Evolutionary conservation across 1,139 yeast species (phyloP), one percentile per base, ranked within the genome.

Genomic region (Nadsonia commutata): DNA sequence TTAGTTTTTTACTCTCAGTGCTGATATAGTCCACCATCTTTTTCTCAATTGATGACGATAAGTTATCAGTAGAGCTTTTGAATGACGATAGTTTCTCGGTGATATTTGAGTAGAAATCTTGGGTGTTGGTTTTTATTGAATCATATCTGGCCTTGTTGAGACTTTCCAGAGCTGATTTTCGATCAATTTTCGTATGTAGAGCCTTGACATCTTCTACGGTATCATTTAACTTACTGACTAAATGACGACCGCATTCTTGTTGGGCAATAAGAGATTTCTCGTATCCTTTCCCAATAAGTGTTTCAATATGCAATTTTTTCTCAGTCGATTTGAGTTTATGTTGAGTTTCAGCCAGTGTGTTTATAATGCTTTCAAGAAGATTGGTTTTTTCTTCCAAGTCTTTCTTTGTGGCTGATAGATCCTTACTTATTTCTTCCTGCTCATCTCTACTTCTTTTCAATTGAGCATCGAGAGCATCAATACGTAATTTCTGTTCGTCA

Each of bases 401-500:
- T 16, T 27, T 27, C 33, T 27, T 27, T 7, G 16, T 27, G 33
- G 16, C n/a, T 13, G 33, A 4, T 27, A 27, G 16, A 13, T 27
- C 33, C 33, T 27, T 27, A 4, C 9, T 27, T 16, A 27, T 4
- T 16, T 27, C 33, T 27, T 27, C 33, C 13, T 27, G 33, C 4
- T 4, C 13, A 9, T 27, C 33, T 4, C 33, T 13, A 16, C 33
- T 27, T 16, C 16, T 27, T 16, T 27, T 27, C 13, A 27, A 13
- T 27, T 27, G 33, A 27, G 33, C 37, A 23, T 40, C 45, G 18
- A 43, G 36, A 2, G 37, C 44, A 22, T 31, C 41, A 9, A 42
- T 27, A 18, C 44, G 41, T 39, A 42, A 36, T 20, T 42, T 42
- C 46, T 67, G 71, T 36, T 62, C 64, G 40, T 67, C 71, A 44